These are phyloP conservation scores for Helenozyma rhizophorensis DNA, from an alignment of 805 yeast species.

Conservation along the genomic window DNA sequence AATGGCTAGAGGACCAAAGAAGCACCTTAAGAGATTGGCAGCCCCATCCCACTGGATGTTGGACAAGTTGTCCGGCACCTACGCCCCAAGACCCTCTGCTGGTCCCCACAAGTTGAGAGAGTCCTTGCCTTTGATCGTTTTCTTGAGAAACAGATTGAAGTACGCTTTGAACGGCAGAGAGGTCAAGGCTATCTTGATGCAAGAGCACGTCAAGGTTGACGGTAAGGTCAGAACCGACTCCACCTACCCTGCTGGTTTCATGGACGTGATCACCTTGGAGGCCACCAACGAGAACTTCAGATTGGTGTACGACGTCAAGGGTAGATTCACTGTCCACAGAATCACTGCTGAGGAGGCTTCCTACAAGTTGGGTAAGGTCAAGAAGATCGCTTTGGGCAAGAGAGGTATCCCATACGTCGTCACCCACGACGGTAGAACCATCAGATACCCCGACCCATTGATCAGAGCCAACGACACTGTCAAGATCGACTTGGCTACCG, in stretches of 20 bases:
- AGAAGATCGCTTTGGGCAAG: slow-evolving; percentile 97
- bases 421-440: slow-evolving; percentile 99
- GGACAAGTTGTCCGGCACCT: slow-evolving; percentile 34
- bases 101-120: slow-evolving; percentile 35
- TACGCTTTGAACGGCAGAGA: slow-evolving; percentile 33
- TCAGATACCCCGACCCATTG: slow-evolving; percentile 98
- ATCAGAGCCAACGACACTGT: slow-evolving; percentile 97
- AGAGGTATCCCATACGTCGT: slow-evolving; percentile 97
- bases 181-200: slow-evolving; percentile 32
- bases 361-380: slow-evolving; percentile 97
- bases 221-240: slow-evolving; percentile 33
- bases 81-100: slow-evolving; percentile 33
- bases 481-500: slow-evolving; percentile 92
- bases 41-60: slow-evolving; percentile 37
- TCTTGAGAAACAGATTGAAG: slow-evolving; percentile 33
- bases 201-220: slow-evolving; percentile 31
- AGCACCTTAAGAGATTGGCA: slow-evolving; percentile 34
- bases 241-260: slow-evolving; percentile 31
- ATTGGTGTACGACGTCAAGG: slow-evolving; percentile 96
- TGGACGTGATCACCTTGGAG: slow-evolving; percentile 29
- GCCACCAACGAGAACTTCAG: slow-evolving; percentile 73
- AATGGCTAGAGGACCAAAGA: slow-evolving; percentile 73
- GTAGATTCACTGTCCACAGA: slow-evolving; percentile 99
- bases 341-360: slow-evolving; percentile 98
- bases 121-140: slow-evolving; percentile 28